These are phyloP conservation scores for Pleurotus djamor DNA, from an alignment of 768 basidiomycete species.

Conservation along the genomic window DNA sequence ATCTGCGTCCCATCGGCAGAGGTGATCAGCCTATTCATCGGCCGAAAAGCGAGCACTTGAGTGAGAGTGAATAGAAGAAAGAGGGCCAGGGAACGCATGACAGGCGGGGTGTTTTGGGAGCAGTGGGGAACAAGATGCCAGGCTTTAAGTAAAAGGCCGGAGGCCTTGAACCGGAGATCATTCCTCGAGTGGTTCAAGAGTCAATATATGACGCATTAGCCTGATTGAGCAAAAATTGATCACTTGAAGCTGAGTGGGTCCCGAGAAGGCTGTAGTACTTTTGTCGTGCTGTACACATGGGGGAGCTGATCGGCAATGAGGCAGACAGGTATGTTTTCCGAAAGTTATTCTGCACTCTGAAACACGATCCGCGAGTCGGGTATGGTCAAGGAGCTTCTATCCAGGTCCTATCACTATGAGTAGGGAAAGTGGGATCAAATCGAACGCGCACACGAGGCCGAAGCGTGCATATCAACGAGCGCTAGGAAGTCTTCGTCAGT, in stretches of 20 bases:
- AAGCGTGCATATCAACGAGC: background rate
- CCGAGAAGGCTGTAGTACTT: too few relatives aligned
- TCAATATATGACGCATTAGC: background rate
- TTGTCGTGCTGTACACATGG: too few relatives aligned
- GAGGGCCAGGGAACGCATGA: background rate
- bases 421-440: background rate
- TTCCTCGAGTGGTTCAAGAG: background rate
- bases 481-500: background rate
- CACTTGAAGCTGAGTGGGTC: too few relatives aligned
- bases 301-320: background rate
- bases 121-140: background rate
- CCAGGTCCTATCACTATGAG: background rate
- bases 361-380: too few relatives aligned
- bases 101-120: background rate
- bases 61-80: background rate
- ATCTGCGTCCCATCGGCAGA: slow-evolving; percentile 32
- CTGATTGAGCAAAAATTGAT: too few relatives aligned
- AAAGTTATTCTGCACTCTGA: too few relatives aligned
- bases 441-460: background rate
- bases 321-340: background rate
- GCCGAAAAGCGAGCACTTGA: background rate
- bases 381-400: background rate
- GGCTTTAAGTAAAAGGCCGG: background rate
- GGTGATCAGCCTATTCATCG: slow-evolving; percentile 3
- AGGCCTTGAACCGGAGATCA: background rate